phyloP scores from a whole-genome alignment of 2,329 filamentous ascomycete species.

The Fusarium ambrosium region DNA sequence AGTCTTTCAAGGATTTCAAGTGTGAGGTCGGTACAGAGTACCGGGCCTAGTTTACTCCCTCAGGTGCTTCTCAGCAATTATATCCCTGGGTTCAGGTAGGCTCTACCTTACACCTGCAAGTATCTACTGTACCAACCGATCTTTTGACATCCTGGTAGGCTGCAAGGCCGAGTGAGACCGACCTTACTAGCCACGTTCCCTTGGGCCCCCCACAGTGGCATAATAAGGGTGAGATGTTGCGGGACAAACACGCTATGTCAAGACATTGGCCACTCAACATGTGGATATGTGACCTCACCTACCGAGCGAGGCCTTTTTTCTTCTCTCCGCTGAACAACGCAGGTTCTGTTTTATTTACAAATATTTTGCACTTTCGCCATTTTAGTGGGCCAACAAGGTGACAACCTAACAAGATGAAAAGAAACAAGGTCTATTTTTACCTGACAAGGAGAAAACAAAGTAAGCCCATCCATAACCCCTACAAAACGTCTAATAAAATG shows the following conservation, averaged over 20 bases:
- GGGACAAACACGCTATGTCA: neutral
- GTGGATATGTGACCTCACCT: neutral
- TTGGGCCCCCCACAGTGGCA: neutral
- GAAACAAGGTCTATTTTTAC: neutral
- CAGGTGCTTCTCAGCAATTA: neutral
- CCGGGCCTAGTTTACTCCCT: neutral
- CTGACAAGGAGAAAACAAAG: neutral
- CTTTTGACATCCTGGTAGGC: neutral
- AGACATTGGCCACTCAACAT: neutral
- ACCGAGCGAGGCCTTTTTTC: neutral
- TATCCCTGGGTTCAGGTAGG: neutral
- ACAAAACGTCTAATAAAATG: neutral
- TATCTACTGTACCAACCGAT: neutral
- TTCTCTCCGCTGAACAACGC: neutral
- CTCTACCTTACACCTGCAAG: neutral
- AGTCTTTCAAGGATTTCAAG: neutral
- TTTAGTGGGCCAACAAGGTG: neutral
- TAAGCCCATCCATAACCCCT: neutral
- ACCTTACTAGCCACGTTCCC: neutral
- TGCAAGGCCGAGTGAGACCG: neutral
- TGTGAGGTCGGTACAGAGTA: neutral
- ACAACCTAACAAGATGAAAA: neutral
- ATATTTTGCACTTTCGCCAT: neutral
- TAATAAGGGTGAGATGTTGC: neutral
- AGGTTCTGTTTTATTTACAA: neutral